These are phyloP conservation scores for Nemania diffusa DNA, from an alignment of 2,329 filamentous ascomycete genomes.

Conservation along the genomic window DNA sequence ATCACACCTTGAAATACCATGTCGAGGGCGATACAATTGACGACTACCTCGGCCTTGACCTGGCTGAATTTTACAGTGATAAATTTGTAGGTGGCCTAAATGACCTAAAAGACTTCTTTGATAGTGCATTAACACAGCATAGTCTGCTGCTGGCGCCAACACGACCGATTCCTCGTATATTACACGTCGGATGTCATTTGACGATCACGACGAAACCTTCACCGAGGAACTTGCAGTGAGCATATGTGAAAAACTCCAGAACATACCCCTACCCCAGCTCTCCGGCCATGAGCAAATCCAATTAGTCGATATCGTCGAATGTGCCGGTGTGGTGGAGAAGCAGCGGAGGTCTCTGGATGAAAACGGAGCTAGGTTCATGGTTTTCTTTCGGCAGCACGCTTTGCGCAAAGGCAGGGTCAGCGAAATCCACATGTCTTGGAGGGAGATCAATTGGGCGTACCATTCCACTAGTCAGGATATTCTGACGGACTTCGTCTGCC, in stretches of 20 bases:
- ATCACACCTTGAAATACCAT: constrained; percentile 83
- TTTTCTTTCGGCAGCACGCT: constrained; percentile 86
- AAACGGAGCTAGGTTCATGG: constrained; percentile 86
- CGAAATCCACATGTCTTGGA: constrained; percentile 75
- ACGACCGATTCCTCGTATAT: constrained; percentile 53
- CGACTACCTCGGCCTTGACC: constrained; percentile 74
- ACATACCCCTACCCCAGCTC: constrained; percentile 79
- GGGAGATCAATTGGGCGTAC: constrained; percentile 87
- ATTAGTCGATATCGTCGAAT: constrained; percentile 85
- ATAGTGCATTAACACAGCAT: constrained; percentile 30
- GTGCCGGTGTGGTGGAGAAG: constrained; percentile 83
- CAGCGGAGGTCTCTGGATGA: constrained; percentile 90
- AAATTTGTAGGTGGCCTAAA: constrained; percentile 47
- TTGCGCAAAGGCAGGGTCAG: constrained; percentile 73
- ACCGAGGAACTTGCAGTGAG: constrained; percentile 75
- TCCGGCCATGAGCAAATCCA: constrained; percentile 89
- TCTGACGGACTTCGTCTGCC: constrained; percentile 81
- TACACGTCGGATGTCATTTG: constrained; percentile 50
- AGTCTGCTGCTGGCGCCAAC: constrained; percentile 36
- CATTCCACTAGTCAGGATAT: constrained; percentile 91
- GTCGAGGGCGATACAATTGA: constrained; percentile 84
- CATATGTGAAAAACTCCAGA: constrained; percentile 81
- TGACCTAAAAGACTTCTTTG: not conserved
- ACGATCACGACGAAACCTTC: constrained; percentile 71
- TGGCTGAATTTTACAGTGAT: constrained; percentile 67